phyloP scores from a whole-genome alignment of 306 rosid genomes.

The Inga leiocalycina region DNA sequence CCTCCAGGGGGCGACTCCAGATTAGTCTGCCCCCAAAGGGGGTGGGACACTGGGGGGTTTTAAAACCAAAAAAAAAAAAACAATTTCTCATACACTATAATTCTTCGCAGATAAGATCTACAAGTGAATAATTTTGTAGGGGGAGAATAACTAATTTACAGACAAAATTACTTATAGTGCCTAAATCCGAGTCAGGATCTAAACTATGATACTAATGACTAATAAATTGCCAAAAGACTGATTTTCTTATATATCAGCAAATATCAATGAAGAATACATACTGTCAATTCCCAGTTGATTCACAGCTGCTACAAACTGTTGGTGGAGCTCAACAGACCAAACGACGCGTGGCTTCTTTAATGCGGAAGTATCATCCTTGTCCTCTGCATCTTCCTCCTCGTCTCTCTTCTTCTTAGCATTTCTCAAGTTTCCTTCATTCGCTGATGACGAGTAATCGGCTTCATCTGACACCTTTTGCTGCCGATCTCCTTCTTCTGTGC shows the following conservation, averaged over 20 bases:
- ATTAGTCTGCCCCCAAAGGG: too few relatives aligned
- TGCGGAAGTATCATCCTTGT: slow-evolving; percentile 85
- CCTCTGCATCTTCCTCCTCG: slow-evolving; percentile 83
- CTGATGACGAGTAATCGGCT: slow-evolving; percentile 86
- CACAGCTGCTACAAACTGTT: slow-evolving; percentile 94
- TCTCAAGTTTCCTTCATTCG: slow-evolving; percentile 78
- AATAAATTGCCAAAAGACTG: background rate
- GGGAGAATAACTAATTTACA: background rate
- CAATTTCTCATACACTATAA: slow-evolving; percentile 1
- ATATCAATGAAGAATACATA: slow-evolving; percentile 48
- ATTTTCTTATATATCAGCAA: background rate
- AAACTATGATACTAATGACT: background rate
- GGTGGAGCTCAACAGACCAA: slow-evolving; percentile 99
- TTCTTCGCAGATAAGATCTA: slow-evolving; percentile 2
- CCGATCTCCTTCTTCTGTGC: slow-evolving; percentile 88
- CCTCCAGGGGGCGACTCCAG: too few relatives aligned
- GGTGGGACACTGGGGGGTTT: too few relatives aligned
- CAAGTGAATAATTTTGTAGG: background rate
- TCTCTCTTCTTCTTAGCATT: slow-evolving; percentile 79
- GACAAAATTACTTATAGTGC: slow-evolving; percentile 3
- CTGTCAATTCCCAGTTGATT: slow-evolving; percentile 96
- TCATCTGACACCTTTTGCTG: slow-evolving; percentile 66
- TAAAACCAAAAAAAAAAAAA: too few relatives aligned
- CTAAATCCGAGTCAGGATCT: slow-evolving; percentile 16
- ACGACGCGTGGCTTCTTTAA: slow-evolving; percentile 91